phyloP scores from a whole-genome alignment of 208 protist species.

The Blechomonas ayalai region DNA sequence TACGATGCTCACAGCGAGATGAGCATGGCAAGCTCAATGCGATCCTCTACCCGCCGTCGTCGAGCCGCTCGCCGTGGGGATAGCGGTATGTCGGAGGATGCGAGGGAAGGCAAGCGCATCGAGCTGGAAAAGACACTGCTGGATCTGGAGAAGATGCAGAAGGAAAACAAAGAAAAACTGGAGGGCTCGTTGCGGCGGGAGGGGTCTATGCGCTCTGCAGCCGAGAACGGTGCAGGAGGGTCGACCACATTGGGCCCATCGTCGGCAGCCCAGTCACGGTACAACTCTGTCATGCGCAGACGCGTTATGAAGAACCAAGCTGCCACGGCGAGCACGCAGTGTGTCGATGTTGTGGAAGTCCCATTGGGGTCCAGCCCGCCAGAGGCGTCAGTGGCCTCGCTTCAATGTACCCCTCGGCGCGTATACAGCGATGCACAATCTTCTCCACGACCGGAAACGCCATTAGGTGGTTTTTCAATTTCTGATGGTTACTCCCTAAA shows the following conservation, averaged over 20 bases:
- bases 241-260: background rate
- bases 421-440: too few species aligned
- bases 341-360: too few species aligned
- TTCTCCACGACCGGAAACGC: too few species aligned
- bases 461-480: too few species aligned
- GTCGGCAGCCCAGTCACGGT: background rate
- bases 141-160: constrained; percentile 61
- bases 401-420: too few species aligned
- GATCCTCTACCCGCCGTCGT: constrained; percentile 22
- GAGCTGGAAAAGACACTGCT: constrained; percentile 34
- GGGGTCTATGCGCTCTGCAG: too few species aligned
- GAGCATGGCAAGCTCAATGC: constrained; percentile 22
- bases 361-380: too few species aligned
- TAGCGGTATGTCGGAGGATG: constrained; percentile 4
- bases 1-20: constrained; percentile 20
- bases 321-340: too few species aligned
- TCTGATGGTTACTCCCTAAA: too few species aligned
- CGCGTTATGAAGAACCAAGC: background rate
- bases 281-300: constrained; percentile 5
- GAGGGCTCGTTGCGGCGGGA: constrained; percentile 7
- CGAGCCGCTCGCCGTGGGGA: constrained; percentile 1
- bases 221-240: too few species aligned
- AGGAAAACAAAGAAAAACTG: constrained; percentile 62
- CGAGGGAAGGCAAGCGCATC: constrained; percentile 10
- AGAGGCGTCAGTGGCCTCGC: too few species aligned